Evolutionary conservation across 768 basidiomycete genomes (phyloP), one percentile per base, ranked within the genome.

Genomic region (Cystofilobasidium ferigula): DNA sequence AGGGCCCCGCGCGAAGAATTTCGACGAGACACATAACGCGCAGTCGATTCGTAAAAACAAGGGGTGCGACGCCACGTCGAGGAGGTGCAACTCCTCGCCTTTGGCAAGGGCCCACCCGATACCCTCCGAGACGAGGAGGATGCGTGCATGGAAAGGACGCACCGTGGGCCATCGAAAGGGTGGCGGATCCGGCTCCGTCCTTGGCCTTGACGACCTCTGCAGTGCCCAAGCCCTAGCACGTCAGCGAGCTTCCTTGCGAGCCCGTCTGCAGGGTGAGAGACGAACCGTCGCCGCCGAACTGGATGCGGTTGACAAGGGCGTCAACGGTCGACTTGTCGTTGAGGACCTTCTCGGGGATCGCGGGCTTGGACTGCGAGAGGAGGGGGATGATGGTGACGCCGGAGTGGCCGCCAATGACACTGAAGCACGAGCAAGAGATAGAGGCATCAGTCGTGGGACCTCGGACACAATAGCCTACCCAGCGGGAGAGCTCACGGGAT

Each of bases 371-470:
- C 78, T 94, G 89, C 13, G 92, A 94, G 72, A 97, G 86, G 57
- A 95, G 82, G 69, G 93, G 93, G 54, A 94, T 85, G 73, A 95
- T 97, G 30, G 92, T 95, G 64, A 89, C 83, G 69, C 93, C 93
- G 69, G 87, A 88, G 83, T 94, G 91, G 51, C 92, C 93, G 70
- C 91, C 95, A 56, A 98, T 67, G 56, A 35, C 47, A 45, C 40
- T 32, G 13, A 26, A 36, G 34, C 8, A 38, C 6, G 28, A 24
- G 9, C 5, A 18, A 54, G 13, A 26, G 51, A 12, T 24, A 3
- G 26, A 24, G 3, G 10, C 12, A 34, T 54, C 32, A 13, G 53
- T 24, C 28, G 20, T 9, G 3, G 53, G 53, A 54, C 9, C 9
- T 8, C n/a, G 10, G 48, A 10, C n/a, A 51, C 8, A n/a, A 28